Base-by-base conservation (phyloP, 2,329 filamentous ascomycete species). In the Botryotinia convoluta region DNA sequence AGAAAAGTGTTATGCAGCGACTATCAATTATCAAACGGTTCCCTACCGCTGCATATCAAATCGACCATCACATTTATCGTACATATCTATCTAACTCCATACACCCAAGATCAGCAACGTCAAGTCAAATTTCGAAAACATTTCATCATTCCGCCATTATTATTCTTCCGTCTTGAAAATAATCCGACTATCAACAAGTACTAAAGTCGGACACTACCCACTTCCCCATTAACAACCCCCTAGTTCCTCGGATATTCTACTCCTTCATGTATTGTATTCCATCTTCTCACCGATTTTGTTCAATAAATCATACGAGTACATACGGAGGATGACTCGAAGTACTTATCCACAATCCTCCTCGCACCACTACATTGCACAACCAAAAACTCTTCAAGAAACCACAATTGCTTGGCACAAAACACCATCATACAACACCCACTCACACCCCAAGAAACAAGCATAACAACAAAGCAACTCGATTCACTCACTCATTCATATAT, bases 1-100 rank as follows among this genome's bases (percentile, higher is more conserved):
- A 63, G 37, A 63, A 63, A 63, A 18, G 61, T 63, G 45, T 37
- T 54, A 29, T 54, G 64, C 64, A 54, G 32, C 35, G 64, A 39
- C 44, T 39, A 67, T 51, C 63, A 67, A 4, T 14, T 54, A 54
- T 54, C 51, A 54, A 54, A 51, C 64, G 64, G 45, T 39, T 68
- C 35, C 64, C 64, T 39, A 39, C 64, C 48, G 48, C 35, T 29
- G 64, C 45, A 51, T 26, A 51, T 67, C 44, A 51, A 26, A 32
- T 14, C 44, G 7, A n/a, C 20, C 14, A 22, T 51, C 45, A 39
- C 32, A 29, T 63, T 29, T 18, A 29, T 57, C n/a, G 29, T n/a
- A 16, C 32, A 48, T 51, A 29, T 29, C 16, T 26, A 16, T 61
- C 64, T 67, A 67, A 67, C 45, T 32, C 26, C 14, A 54, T 39